These are phyloP conservation scores for Aspergillus melleus DNA, from an alignment of 2,329 filamentous ascomycete genomes.

Conservation along the genomic window DNA sequence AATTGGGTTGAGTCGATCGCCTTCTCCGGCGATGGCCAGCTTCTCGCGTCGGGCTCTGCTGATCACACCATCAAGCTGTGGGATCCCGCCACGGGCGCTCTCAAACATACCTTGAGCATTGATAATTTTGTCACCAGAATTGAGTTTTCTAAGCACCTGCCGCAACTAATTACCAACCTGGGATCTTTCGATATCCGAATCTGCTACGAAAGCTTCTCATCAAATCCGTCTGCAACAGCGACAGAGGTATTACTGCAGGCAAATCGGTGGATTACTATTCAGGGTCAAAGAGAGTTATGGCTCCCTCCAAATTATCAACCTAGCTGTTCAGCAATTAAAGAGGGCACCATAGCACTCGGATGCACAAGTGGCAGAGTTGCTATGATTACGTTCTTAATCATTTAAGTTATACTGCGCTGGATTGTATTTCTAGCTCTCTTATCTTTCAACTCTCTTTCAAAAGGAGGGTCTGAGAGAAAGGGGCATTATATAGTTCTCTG, in stretches of 20 bases:
- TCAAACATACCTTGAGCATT: neutral
- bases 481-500: no score
- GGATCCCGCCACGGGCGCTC: conserved; percentile 6
- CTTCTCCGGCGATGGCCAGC: neutral
- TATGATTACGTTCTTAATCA: no score
- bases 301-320: conserved; percentile 5
- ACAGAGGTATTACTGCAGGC: neutral
- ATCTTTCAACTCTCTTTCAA: no score
- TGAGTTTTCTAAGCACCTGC: conserved; percentile 6
- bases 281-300: conserved; percentile 8
- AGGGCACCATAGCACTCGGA: no score
- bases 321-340: neutral
- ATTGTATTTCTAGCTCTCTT: no score
- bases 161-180: neutral
- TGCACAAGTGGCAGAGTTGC: no score
- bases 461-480: no score
- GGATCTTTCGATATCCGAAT: conserved; percentile 3
- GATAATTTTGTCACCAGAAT: neutral
- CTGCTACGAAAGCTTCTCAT: conserved; percentile 2
- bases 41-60: neutral
- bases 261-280: conserved; percentile 5
- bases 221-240: neutral
- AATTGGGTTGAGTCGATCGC: neutral
- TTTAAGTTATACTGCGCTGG: no score
- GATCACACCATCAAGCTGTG: neutral